Evolutionary conservation across 768 basidiomycete species (phyloP), one percentile per base, ranked within the genome.

Genomic region (Lenzites betulinus): DNA sequence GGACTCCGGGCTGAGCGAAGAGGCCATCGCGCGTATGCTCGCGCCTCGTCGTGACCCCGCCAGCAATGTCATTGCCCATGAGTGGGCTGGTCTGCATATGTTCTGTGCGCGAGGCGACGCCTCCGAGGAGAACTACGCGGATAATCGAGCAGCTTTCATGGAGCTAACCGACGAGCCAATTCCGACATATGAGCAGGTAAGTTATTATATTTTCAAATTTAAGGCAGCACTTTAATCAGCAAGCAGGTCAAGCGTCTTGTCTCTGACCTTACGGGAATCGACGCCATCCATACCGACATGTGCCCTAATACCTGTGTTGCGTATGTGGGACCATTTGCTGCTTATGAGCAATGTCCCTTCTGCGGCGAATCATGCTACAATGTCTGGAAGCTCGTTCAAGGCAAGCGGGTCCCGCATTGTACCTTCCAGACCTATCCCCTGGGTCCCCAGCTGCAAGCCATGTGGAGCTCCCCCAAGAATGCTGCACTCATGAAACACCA

Each of bases 401-500:
- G 60, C 7, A 30, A 30, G 16, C 5, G 16, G 3, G 63, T 74
- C 2, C 66, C 79, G 0, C 66, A 69, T 0, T 66, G 75, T 18
- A 67, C 74, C 12, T 75, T 76, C 30, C 60, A 58, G 12, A 81
- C 78, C 0, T 74, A 81, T 25, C 78, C 72, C 0, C 43, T 81
- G 13, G 78, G 79, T 3, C 79, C 78, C 0, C 78, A 80, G 48
- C 58, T 82, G 0, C 80, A 82, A 53, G 78, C 78, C 0, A 63
- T 76, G 1, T 67, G 73, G 15, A 16, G 55, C 69, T 0, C 64
- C 58, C 18, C 59, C 42, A 0, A 44, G 28, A 51, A 43, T 42
- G 58, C 48, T 0, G 2, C 25, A 2, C 30, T 33, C 20, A 55
- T 54, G 56, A 47, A 48, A 20, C 52, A 64, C 30, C 53, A 36